Percentiles rank a stretch among this genome's conserved stretches.
phyloP scores from a whole-genome alignment of 176 grass and related monocot species.

The Cymbopogon citratus region DNA sequence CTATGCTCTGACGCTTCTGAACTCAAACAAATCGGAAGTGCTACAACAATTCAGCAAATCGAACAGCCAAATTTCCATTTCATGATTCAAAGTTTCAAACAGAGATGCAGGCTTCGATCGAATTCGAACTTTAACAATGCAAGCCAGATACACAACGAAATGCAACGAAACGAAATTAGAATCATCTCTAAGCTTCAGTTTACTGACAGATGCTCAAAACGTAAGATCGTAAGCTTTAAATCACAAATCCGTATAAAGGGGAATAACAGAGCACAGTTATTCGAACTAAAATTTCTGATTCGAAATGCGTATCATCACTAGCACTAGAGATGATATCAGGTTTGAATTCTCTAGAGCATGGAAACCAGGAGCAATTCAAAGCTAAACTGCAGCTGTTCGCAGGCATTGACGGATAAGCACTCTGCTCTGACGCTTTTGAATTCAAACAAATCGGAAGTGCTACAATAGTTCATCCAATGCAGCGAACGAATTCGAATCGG shows the following conservation, averaged over 20 bases:
- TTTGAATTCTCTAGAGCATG: neutral
- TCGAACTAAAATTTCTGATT: neutral
- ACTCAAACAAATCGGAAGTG: neutral
- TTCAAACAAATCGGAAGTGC: neutral
- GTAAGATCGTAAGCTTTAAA: no score
- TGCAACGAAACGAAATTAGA: constrained; percentile 6
- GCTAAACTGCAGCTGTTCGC: neutral
- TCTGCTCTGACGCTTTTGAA: neutral
- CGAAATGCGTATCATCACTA: neutral
- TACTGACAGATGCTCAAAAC: neutral
- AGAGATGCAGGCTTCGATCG: neutral
- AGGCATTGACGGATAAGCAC: neutral
- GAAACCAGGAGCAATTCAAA: neutral
- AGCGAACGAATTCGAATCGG: neutral
- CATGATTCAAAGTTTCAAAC: constrained; percentile 6
- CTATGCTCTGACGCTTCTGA: neutral
- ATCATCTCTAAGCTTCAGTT: neutral
- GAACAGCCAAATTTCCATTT: neutral
- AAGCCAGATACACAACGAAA: neutral
- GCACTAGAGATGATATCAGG: neutral
- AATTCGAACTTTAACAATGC: neutral
- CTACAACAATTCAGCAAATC: neutral
- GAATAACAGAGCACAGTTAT: no score
- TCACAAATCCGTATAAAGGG: no score
- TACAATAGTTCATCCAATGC: neutral